A percentile compares a stretch with the other conserved stretches of the same genome.
phyloP scores from a whole-genome alignment of 2,329 filamentous ascomycete genomes.

The Botryotinia convoluta region DNA sequence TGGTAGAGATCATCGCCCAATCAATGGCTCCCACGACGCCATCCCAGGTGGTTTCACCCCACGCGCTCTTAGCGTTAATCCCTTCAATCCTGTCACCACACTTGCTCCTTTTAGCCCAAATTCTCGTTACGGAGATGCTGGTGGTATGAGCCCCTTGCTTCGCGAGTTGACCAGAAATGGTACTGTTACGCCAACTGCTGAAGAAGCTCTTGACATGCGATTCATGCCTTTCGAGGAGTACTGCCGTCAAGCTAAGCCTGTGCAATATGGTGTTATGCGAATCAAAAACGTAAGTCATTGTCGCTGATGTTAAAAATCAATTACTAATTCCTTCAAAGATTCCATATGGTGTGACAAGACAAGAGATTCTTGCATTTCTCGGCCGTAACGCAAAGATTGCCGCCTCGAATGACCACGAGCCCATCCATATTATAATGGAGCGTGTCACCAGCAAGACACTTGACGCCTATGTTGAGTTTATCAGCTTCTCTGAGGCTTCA shows the following conservation, averaged over 20 bases:
- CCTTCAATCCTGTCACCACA: conserved; percentile 15
- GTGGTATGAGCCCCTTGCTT: conserved; percentile 25
- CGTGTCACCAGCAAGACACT: conserved; percentile 60
- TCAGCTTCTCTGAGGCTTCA: conserved; percentile 51
- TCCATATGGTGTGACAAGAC: conserved; percentile 52
- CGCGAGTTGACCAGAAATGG: conserved; percentile 29
- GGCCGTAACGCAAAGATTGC: conserved; percentile 56
- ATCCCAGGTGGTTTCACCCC: background rate
- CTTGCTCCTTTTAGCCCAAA: conserved; percentile 17
- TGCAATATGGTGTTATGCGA: conserved; percentile 39
- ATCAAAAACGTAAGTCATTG: conserved; percentile 40
- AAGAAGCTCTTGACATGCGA: conserved; percentile 32
- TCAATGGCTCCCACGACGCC: background rate
- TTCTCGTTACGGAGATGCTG: conserved; percentile 4
- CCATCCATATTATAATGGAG: conserved; percentile 64
- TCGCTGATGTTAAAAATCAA: background rate
- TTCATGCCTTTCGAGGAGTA: conserved; percentile 41
- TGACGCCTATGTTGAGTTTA: conserved; percentile 60
- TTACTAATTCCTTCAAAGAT: conserved; percentile 44
- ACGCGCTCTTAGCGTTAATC: conserved; percentile 21
- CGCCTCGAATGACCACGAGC: conserved; percentile 51
- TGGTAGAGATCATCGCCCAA: background rate
- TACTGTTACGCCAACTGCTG: conserved; percentile 29
- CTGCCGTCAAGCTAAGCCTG: conserved; percentile 33
- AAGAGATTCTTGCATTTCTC: conserved; percentile 57